Conservation (phyloP, 202 grass and related monocot genomes). For the Eragrostis tef region DNA sequence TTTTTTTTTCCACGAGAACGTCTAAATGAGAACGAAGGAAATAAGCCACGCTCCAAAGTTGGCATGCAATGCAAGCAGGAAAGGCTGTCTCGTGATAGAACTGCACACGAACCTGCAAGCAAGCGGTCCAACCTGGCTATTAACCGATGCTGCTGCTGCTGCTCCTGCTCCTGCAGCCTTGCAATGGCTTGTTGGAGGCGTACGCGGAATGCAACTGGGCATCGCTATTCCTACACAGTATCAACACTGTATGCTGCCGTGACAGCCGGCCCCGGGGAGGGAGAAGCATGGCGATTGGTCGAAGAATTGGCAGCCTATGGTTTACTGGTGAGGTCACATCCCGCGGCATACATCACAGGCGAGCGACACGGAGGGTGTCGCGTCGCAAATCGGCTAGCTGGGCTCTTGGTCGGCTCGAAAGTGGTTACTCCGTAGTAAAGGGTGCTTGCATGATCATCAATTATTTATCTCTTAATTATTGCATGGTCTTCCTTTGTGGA, state of each 20-base stretch:
- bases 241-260: neutral
- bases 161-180: neutral
- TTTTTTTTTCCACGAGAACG: neutral
- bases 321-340: neutral
- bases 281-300: neutral
- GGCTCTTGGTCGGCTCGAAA: neutral
- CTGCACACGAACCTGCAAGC: neutral
- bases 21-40: neutral
- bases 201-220: neutral
- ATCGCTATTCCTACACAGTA: neutral
- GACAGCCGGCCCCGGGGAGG: neutral
- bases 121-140: neutral
- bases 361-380: neutral
- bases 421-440: neutral
- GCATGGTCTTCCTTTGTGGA: too few relatives aligned
- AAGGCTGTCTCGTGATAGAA: neutral
- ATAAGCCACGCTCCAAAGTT: neutral
- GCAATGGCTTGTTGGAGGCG: neutral
- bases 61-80: neutral
- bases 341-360: neutral
- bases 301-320: neutral
- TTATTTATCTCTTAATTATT: too few relatives aligned
- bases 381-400: neutral
- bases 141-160: neutral
- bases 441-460: too few relatives aligned